Base-by-base conservation (phyloP, 2,329 filamentous ascomycete genomes). In the Lachnellula subtilissima region DNA sequence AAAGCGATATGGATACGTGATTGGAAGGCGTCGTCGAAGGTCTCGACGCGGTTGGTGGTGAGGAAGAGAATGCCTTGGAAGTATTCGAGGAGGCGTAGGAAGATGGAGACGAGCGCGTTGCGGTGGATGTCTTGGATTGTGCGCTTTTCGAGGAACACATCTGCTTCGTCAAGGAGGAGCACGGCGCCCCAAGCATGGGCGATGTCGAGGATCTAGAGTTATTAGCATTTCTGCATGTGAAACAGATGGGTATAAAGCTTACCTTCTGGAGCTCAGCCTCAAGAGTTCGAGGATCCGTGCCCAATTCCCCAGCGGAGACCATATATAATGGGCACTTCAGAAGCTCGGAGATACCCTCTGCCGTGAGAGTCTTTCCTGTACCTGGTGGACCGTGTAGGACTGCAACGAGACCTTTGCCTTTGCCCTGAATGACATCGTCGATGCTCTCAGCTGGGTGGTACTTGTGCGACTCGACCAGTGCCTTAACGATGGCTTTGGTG, bases 51-150 rank as follows among this genome's bases (percentile, higher is more conserved):
- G 69, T 96, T 96, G 2, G 91, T 96, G 0, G 91, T 96, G 25
- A 96, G 73, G 75, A 96, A 95, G 4, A 96, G 72, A 52, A 96
- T 95, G 3, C 91, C 91, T 68, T 95, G 89, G 74, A 95, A 96
- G 71, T 96, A 96, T 72, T 97, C 92, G 0, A 96, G 78, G 55
- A 93, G 79, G 0, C 91, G 85, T 2, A 96, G 76, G 76, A 96
- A 96, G 65, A 96, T 90, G 69, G 86, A 89, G 52, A 96, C 91
- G 1, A 94, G 82, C 0, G 88, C 87, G 64, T 96, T 96, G 56
- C 91, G 86, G 68, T 91, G 87, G 52, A 95, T 86, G 65, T 96
- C 89, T 61, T 90, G 86, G 66, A 91, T 85, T 48, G 89, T 88
- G 1, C 91, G 84, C 71, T 89, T 88, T 75, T 95, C 89, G 9